Base-by-base conservation (phyloP, 169 alveolate genomes). In the Plasmodium inui region DNA sequence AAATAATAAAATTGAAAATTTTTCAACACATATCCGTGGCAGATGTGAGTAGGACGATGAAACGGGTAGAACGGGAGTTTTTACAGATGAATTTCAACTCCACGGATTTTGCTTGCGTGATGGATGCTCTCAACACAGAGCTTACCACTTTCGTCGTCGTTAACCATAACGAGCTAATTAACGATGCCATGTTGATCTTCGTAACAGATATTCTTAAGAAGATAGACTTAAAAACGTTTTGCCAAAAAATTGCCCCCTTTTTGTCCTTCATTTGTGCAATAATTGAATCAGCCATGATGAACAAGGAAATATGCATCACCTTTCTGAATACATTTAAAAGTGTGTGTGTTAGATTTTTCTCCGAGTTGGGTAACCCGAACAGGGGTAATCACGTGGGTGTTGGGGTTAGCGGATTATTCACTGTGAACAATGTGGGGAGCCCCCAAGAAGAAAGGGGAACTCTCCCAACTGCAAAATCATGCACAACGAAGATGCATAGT, bases 41-140 rank as follows among this genome's bases (percentile, higher is more conserved):
- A 22, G 94, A 88, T 50, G 83, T 88, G 17, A 53, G 89, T 78
- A 73, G 46, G 22, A 88, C 90, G 32, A 79, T 88, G 89, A 88
- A 39, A 12, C 44, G 44, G 72, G 50, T 88, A 22, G 89, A 67
- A 53, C 28, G 50, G 5, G 82, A 79, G 22, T 88, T 88, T 39
- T 39, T 88, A 34, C 44, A 76, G 39, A 55, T 88, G 76, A 61
- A 79, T 22, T 22, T 32, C 37, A 50, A 78, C 70, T 22, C 82
- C n/a, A 0, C 14, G 1, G 74, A 78, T 61, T 30, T 61, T 55
- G n/a, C n/a, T 19, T 88, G 53, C 50, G 71, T 67, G 46, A 30
- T 88, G 19, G 53, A 76, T 79, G 12, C 83, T n/a, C 70, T 88
- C 9, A 79, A 61, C 34, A n/a, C 3, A 37, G 90, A 88, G 72